Evolutionary conservation across 1,139 yeast genomes (phyloP), one percentile per base, ranked within the genome.

Genomic region (Debaryomyces coudertii): DNA sequence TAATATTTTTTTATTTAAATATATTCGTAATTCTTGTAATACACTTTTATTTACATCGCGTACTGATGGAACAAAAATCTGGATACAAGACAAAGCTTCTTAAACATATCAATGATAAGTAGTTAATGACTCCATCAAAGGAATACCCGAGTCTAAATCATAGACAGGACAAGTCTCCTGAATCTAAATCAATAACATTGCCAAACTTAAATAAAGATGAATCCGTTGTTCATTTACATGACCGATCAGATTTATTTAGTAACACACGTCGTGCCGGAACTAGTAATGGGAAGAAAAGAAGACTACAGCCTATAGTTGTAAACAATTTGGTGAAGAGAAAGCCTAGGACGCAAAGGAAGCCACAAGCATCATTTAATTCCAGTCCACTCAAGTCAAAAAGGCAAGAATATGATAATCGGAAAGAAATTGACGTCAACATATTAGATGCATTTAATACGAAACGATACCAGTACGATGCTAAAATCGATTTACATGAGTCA

Each of bases 111-210:
- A 36, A 24, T n/a, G n/a, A 27, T 16, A 28, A 16, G 14, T 36
- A 7, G 20, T 14, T 28, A n/a, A 38, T 38, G 41, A n/a, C 41
- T 6, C 34, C 41, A 5, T 15, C 25, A 28, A 38, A 38, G 15
- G 18, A n/a, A 12, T 38, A 38, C 9, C 11, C 33, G n/a, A 38
- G 41, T 18, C 41, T 38, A 28, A 20, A 29, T 3, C 28, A 38
- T 38, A 28, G 30, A 12, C 22, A 27, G 25, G 28, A 22, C 14
- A 16, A 25, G 25, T 38, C 41, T 20, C 41, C 41, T 6, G 41
- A 28, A 8, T 38, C 41, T n/a, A 38, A 38, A 20, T 38, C 41
- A n/a, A 38, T 38, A 38, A 38, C 24, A 12, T 9, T 38, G n/a
- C 41, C 41, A 11, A 20, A 38, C 15, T 6, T 11, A 11, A 18